Evolutionary conservation across 345 rosid species (phyloP).

Genomic region (Hibiscus tridactylites): DNA sequence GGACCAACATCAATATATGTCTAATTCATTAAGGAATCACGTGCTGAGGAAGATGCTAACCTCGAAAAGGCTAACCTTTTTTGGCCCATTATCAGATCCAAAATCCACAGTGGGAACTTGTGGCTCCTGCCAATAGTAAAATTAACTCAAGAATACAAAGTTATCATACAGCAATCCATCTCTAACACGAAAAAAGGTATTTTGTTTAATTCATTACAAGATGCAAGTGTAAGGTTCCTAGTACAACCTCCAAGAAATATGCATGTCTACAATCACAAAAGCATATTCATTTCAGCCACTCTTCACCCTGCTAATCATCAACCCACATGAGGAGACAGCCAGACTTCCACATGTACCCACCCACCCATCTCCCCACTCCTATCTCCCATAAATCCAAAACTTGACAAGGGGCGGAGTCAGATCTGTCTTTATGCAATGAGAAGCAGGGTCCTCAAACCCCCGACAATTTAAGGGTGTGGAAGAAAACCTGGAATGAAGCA

Average conservation of each 20-base stretch:
- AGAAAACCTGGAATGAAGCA: not conserved
- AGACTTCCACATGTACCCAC: not conserved
- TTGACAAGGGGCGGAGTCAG: not conserved
- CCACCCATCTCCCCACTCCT: not conserved
- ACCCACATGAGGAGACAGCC: not conserved
- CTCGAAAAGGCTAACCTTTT: constrained; percentile 57
- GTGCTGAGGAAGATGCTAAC: constrained; percentile 32
- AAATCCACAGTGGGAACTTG: constrained; percentile 50
- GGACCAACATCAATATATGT: not conserved
- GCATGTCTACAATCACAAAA: not conserved
- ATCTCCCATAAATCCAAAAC: not conserved
- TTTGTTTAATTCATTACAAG: not conserved
- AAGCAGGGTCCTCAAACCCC: not conserved
- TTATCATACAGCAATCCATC: not conserved
- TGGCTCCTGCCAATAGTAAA: constrained; percentile 37
- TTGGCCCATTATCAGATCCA: constrained; percentile 56
- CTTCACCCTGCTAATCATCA: not conserved
- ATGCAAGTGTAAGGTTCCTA: not conserved
- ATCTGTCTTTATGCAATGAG: not conserved
- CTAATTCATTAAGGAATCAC: not conserved
- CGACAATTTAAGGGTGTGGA: not conserved
- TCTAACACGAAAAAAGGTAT: not conserved
- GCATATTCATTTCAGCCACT: not conserved
- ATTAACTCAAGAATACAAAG: constrained; percentile 12
- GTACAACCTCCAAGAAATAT: constrained; percentile 6